Percentiles rank a stretch among this genome's conserved stretches.
These are phyloP conservation scores for Didymella pinodella DNA, from an alignment of 2,329 filamentous ascomycete genomes.

Conservation along the genomic window DNA sequence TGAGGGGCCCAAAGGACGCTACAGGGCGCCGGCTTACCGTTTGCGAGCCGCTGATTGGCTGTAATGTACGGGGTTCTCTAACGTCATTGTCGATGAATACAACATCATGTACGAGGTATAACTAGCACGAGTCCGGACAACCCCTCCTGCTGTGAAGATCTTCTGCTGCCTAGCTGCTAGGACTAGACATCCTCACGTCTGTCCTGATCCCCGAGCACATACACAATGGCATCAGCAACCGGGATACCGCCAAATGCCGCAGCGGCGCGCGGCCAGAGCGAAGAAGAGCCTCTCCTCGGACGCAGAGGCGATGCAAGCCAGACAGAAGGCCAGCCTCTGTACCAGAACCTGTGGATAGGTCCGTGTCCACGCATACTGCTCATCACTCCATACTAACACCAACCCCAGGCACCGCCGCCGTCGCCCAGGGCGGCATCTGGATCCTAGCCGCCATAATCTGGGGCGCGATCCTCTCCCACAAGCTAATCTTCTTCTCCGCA, in stretches of 20 bases:
- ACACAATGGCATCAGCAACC: slow-evolving; percentile 71
- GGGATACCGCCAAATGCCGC: slow-evolving; percentile 65
- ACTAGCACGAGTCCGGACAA: slow-evolving; percentile 24
- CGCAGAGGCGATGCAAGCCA: slow-evolving; percentile 77
- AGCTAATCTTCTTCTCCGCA: slow-evolving; percentile 83
- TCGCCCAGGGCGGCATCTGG: slow-evolving; percentile 81
- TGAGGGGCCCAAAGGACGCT: slow-evolving; percentile 10
- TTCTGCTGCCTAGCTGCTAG: slow-evolving; percentile 4
- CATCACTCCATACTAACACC: slow-evolving; percentile 23
- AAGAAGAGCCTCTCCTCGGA: slow-evolving; percentile 76
- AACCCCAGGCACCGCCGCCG: slow-evolving; percentile 73
- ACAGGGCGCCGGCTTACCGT: slow-evolving; percentile 17
- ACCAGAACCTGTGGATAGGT: slow-evolving; percentile 79
- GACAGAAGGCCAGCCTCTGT: slow-evolving; percentile 67
- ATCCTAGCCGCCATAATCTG: slow-evolving; percentile 80
- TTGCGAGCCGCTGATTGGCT: slow-evolving; percentile 26
- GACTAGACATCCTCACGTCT: background rate
- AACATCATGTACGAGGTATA: slow-evolving; percentile 17
- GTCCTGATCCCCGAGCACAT: background rate
- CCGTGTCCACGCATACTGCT: slow-evolving; percentile 35
- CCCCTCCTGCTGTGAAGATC: slow-evolving; percentile 10
- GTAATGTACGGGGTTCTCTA: slow-evolving; percentile 18
- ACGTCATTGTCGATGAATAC: slow-evolving; percentile 32
- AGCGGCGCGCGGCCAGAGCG: slow-evolving; percentile 47
- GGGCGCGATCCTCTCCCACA: slow-evolving; percentile 74